phyloP scores from a whole-genome alignment of 2,329 filamentous ascomycete genomes.

The Scortechinia acanthostroma region DNA sequence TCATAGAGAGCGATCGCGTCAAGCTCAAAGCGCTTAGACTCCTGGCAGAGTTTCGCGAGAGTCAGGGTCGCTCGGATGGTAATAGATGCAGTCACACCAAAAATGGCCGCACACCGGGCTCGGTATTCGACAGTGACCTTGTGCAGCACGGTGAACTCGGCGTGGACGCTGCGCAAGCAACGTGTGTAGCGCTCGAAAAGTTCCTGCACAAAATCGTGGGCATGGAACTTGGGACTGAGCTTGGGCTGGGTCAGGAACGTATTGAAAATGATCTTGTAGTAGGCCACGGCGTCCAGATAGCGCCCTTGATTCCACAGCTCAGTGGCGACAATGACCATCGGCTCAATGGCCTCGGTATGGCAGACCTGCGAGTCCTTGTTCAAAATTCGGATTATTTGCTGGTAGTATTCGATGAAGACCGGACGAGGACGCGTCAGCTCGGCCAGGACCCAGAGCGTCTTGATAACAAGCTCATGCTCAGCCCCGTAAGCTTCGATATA shows the following conservation, averaged over 20 bases:
- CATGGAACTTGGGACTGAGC: constrained; percentile 19
- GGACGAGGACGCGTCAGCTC: constrained; percentile 23
- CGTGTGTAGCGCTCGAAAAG: constrained; percentile 21
- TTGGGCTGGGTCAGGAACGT: constrained; percentile 24
- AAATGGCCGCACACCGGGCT: constrained; percentile 19
- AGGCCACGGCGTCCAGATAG: constrained; percentile 22
- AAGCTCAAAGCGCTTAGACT: constrained; percentile 21
- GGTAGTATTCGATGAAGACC: constrained; percentile 26
- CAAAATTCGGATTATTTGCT: constrained; percentile 20
- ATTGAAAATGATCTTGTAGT: constrained; percentile 22
- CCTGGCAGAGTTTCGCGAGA: constrained; percentile 24
- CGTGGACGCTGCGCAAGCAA: constrained; percentile 20
- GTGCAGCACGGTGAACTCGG: constrained; percentile 18
- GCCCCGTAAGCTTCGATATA: constrained; percentile 20
- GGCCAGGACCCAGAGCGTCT: constrained; percentile 22
- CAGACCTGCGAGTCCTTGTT: constrained; percentile 23
- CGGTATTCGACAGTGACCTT: constrained; percentile 22
- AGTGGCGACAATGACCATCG: constrained; percentile 22
- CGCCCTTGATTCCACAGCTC: constrained; percentile 26
- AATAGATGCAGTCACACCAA: constrained; percentile 20
- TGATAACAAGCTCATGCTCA: constrained; percentile 22
- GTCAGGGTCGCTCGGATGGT: constrained; percentile 22
- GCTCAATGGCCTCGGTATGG: constrained; percentile 25
- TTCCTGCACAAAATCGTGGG: constrained; percentile 19
- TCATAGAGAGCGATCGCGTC: constrained; percentile 26